Conservation (phyloP, 1,139 yeast genomes). For the Blastobotrys elegans region DNA sequence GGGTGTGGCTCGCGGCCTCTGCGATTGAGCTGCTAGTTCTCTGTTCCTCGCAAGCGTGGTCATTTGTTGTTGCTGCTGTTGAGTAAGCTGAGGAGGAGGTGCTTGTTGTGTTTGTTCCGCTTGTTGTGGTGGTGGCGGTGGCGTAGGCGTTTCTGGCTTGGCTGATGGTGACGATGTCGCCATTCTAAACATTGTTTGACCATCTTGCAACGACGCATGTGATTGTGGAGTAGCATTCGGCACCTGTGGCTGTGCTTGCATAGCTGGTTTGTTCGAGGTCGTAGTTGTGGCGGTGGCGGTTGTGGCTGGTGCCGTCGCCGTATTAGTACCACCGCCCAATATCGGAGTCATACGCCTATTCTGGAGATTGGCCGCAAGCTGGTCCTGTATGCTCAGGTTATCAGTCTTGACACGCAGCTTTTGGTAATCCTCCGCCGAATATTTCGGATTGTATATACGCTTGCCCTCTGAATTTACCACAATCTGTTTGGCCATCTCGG, state of each 20-base stretch:
- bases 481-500: constrained; percentile 53
- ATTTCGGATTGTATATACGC: constrained; percentile 7
- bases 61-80: neutral
- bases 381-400: constrained; percentile 22
- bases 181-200: constrained; percentile 25
- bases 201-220: constrained; percentile 25
- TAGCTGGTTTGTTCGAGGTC: neutral
- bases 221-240: constrained; percentile 12
- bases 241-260: neutral
- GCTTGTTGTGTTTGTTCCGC: neutral
- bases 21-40: neutral
- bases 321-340: constrained; percentile 12
- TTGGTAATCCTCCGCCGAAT: constrained; percentile 6
- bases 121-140: neutral
- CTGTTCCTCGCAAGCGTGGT: neutral
- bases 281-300: no score
- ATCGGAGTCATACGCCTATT: no score
- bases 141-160: constrained; percentile 1
- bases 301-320: constrained; percentile 4
- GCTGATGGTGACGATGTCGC: constrained; percentile 14
- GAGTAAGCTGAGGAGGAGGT: neutral
- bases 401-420: neutral
- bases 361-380: constrained; percentile 21
- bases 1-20: constrained; percentile 10
- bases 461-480: constrained; percentile 31